Evolutionary conservation across 2,329 filamentous ascomycete species (phyloP), one percentile per base, ranked within the genome.

Genomic region (Cladosporium phlei): DNA sequence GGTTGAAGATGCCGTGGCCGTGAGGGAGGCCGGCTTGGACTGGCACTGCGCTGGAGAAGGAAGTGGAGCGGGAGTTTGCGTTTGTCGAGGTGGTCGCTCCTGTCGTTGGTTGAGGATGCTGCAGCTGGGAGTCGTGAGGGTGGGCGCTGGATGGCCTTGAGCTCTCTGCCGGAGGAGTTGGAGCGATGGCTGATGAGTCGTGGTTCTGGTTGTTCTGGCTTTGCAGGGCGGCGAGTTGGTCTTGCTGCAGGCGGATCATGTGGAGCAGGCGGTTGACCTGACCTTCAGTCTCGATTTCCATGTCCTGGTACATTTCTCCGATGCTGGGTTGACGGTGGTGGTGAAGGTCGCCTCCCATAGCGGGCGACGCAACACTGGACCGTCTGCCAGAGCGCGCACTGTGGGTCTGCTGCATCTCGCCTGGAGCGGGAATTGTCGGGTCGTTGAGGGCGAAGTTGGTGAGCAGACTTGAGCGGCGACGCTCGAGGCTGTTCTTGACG

Each of bases 211-310:
- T 19, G 8, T 32, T 19, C 24, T 51, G 45, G 9, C 51, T 37
- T 34, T 79, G 78, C 16, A 84, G 73, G 38, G 79, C 74, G 51
- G 79, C 75, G 22, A 87, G 76, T 56, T 88, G 83, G 32, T 83
- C 71, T 61, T 89, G 86, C 60, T 90, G 84, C 44, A 82, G 74
- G 47, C 85, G 78, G 58, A 91, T 90, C 79, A 88, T 85, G 50
- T 79, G 78, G 34, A 91, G 73, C 2, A 91, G 76, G 9, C 86
- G 81, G 61, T 90, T 90, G 53, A 89, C 85, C 66, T 88, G 85
- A 19, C 80, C 83, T 60, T 89, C 85, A 62, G 88, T 85, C 67
- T 89, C 85, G 44, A 82, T 84, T 64, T 89, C 85, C 2, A 89
- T 73, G 66, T 88, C 83, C 61, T 89, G 85, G 56, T 89, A 85